phyloP scores from a whole-genome alignment of 768 basidiomycete species.

The Boletellus emodensis region DNA sequence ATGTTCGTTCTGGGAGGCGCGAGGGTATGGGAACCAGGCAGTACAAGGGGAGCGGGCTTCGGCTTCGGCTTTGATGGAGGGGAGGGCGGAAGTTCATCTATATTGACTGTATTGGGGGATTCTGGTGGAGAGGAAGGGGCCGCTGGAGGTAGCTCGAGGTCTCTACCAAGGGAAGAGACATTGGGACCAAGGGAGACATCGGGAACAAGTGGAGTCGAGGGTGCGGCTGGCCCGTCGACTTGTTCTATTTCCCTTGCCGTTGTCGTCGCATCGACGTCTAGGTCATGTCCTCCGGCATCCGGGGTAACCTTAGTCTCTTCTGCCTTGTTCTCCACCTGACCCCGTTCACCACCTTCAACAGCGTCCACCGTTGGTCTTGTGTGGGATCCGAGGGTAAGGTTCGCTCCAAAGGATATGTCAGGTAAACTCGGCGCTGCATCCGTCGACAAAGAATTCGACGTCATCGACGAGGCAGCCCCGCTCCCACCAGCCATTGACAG shows the following conservation, averaged over 20 bases:
- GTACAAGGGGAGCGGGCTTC: constrained; percentile 11
- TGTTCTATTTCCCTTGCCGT: neutral
- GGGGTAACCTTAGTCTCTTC: neutral
- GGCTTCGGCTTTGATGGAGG: constrained; percentile 22
- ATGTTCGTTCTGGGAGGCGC: constrained; percentile 17
- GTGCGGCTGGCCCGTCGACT: neutral
- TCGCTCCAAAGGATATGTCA: constrained; percentile 18
- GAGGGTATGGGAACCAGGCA: constrained; percentile 6
- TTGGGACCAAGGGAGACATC: constrained; percentile 11
- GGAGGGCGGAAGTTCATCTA: constrained; percentile 19
- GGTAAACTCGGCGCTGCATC: constrained; percentile 8
- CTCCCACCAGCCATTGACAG: neutral
- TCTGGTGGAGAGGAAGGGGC: constrained; percentile 1
- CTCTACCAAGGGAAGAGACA: constrained; percentile 11
- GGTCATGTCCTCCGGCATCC: neutral
- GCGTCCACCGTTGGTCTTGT: constrained; percentile 1
- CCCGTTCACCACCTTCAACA: constrained; percentile 10
- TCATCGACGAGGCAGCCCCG: neutral
- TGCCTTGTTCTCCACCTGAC: neutral
- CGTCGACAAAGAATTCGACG: constrained; percentile 3
- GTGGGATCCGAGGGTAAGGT: constrained; percentile 17
- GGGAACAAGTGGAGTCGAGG: constrained; percentile 8
- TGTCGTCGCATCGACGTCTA: neutral
- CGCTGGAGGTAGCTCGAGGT: constrained; percentile 4
- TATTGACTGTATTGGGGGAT: constrained; percentile 4